phyloP scores from a whole-genome alignment of 1,284 basidiomycete species.

The Marasmius oreades region DNA sequence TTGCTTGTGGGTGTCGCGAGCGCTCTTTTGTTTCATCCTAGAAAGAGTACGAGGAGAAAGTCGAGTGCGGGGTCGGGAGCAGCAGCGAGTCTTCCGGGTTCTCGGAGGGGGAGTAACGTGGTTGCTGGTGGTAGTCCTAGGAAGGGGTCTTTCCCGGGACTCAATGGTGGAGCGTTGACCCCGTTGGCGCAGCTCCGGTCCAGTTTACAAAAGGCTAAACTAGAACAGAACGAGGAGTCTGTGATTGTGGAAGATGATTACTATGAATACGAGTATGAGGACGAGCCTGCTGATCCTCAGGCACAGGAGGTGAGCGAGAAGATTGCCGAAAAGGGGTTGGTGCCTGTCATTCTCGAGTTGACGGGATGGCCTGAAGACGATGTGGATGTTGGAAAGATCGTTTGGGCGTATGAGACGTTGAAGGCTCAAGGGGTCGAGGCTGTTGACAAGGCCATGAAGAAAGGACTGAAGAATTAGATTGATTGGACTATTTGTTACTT shows the following conservation, averaged over 20 bases:
- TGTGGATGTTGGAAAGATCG: conserved; percentile 10
- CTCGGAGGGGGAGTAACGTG: too few relatives aligned
- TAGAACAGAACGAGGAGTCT: not conserved
- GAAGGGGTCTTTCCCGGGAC: not conserved
- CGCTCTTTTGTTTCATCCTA: conserved; percentile 30
- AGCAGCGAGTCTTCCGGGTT: too few relatives aligned
- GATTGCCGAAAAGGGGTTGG: conserved; percentile 24
- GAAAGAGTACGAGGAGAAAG: conserved; percentile 29
- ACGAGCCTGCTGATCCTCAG: conserved; percentile 7
- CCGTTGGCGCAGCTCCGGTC: not conserved
- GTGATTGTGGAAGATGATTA: not conserved
- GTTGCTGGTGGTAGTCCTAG: not conserved
- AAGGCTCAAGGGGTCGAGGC: not conserved
- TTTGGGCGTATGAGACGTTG: conserved; percentile 13
- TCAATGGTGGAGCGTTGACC: conserved; percentile 12
- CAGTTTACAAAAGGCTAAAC: not conserved
- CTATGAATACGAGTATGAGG: not conserved
- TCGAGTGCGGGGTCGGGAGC: conserved; percentile 22
- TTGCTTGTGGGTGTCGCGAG: conserved; percentile 34
- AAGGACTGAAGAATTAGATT: not conserved
- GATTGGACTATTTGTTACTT: not conserved
- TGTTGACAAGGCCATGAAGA: not conserved
- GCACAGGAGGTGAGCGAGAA: conserved; percentile 8
- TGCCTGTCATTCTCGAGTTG: conserved; percentile 22
- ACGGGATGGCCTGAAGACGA: conserved; percentile 22